Evolutionary conservation across 768 basidiomycete genomes (phyloP), one percentile per base, ranked within the genome.

Genomic region (Collybia nuda): DNA sequence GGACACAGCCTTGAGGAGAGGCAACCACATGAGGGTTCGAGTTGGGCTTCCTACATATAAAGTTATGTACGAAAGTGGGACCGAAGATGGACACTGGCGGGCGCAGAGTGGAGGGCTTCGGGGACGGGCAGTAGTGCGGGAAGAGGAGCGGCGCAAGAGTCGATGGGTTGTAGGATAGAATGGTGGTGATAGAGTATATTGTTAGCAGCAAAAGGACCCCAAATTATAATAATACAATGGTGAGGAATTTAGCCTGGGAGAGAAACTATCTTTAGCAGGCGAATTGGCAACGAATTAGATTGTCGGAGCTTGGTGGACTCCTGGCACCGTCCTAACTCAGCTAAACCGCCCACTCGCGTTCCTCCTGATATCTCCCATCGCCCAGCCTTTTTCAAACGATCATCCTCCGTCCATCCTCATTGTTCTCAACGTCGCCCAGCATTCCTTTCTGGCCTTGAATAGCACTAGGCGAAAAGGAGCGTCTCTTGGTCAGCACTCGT

Each of bases 1-100:
- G 37, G 68, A 66, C 61, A 71, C 78, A 64, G 73, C 70, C 63
- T 60, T 65, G 52, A 58, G 61, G 22, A 61, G 67, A 37, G 70
- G 70, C 40, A 69, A 67, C 46, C 58, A 68, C 44, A 73, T 75
- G 65, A 68, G 63, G 55, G 76, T 90, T 50, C 80, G 82, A 48
- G 76, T 92, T 24, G 71, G 75, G 43, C 57, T 73, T 50, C 77
- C 81, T 37, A 75, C 75, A 53, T 91, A 90, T 75, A 86, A 82
- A 66, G 59, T 92, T 23, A 67, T 85, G 65, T 88, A 87, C 61
- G 86, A 85, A 61, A 73, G 64, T 2, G 85, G 82, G 35, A 68
- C 74, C n/a, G 88, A 88, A 64, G 86, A 88, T 39, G 58, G 66
- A 26, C 40, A 82, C 19, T 70, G 70, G 67, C 77, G 78, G 35